Percentiles rank a stretch among this genome's conserved stretches.
These are phyloP conservation scores for Eustoma russellianum DNA, from an alignment of 257 asterid species.

Conservation along the genomic window DNA sequence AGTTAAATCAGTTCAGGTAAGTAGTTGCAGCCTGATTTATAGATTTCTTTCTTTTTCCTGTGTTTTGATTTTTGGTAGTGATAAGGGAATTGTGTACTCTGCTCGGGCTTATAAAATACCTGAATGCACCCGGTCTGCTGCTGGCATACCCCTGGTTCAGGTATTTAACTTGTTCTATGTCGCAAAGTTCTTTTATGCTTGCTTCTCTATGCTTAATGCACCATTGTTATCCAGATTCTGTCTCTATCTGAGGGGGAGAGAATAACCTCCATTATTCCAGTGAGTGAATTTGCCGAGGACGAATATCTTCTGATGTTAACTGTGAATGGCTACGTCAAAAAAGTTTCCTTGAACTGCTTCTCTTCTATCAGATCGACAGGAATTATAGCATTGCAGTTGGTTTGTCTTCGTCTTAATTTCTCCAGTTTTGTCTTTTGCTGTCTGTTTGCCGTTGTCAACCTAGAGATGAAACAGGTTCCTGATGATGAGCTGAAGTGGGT, in stretches of 20 bases:
- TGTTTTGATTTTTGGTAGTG: conserved; percentile 37
- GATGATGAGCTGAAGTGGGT: conserved; percentile 99
- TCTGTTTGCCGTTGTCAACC: conserved; percentile 12
- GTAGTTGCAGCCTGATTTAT: background rate
- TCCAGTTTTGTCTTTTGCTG: conserved; percentile 7
- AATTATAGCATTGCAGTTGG: conserved; percentile 94
- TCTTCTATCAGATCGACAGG: conserved; percentile 93
- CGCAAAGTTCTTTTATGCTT: background rate
- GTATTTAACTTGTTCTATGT: conserved; percentile 27
- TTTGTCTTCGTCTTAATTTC: conserved; percentile 32
- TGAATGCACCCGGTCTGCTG: conserved; percentile 90
- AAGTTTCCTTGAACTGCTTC: conserved; percentile 80
- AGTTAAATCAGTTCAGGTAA: background rate
- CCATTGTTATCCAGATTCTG: conserved; percentile 46
- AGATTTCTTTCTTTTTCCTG: background rate
- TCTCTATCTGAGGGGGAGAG: conserved; percentile 94
- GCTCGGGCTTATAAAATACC: conserved; percentile 90
- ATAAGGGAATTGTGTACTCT: conserved; percentile 84
- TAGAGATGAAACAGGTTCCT: conserved; percentile 56
- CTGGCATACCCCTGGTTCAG: conserved; percentile 90
- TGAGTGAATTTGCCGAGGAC: conserved; percentile 70
- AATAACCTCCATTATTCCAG: conserved; percentile 93
- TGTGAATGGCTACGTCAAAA: conserved; percentile 84
- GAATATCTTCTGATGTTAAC: conserved; percentile 94
- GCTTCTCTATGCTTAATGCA: background rate